Evolutionary conservation across 1,139 yeast genomes (phyloP).

Genomic region (Hanseniaspora gamundiae): DNA sequence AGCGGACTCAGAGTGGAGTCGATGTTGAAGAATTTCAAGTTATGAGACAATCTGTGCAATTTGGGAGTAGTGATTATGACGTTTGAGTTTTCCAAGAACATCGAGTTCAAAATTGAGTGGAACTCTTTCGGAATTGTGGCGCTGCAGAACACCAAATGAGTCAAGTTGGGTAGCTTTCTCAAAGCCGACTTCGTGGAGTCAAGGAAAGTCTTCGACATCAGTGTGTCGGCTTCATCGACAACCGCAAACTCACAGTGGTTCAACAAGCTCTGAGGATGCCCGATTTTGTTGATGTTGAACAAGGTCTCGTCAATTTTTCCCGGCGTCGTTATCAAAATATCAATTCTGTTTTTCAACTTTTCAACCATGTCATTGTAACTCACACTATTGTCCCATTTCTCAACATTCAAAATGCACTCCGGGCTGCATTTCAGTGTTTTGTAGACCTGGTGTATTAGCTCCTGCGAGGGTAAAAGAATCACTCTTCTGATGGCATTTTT

Average conservation of each 20-base stretch:
- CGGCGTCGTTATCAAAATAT: conserved; percentile 78
- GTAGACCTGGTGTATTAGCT: conserved; percentile 71
- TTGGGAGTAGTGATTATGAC: conserved; percentile 55
- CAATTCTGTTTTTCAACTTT: conserved; percentile 43
- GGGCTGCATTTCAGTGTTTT: conserved; percentile 27
- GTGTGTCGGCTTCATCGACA: conserved; percentile 92
- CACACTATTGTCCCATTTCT: conserved; percentile 47
- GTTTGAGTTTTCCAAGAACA: conserved; percentile 33
- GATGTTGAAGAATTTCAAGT: conserved; percentile 58
- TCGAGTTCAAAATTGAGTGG: conserved; percentile 52
- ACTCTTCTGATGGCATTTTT: conserved; percentile 42
- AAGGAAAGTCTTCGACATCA: conserved; percentile 75
- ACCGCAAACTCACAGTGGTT: conserved; percentile 47
- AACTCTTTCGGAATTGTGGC: conserved; percentile 84
- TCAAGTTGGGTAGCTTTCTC: conserved; percentile 39
- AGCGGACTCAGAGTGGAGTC: conserved; percentile 70
- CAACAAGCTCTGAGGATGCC: conserved; percentile 37
- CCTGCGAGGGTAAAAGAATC: conserved; percentile 78
- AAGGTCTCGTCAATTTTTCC: conserved; percentile 40
- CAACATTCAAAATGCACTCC: conserved; percentile 33
- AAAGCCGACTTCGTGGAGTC: conserved; percentile 53
- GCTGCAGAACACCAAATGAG: conserved; percentile 64
- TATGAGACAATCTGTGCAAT: conserved; percentile 70
- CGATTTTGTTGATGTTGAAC: conserved; percentile 32
- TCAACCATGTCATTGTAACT: conserved; percentile 39